Evolutionary conservation across 768 basidiomycete species (phyloP).

Genomic region (Lactarius indigo): DNA sequence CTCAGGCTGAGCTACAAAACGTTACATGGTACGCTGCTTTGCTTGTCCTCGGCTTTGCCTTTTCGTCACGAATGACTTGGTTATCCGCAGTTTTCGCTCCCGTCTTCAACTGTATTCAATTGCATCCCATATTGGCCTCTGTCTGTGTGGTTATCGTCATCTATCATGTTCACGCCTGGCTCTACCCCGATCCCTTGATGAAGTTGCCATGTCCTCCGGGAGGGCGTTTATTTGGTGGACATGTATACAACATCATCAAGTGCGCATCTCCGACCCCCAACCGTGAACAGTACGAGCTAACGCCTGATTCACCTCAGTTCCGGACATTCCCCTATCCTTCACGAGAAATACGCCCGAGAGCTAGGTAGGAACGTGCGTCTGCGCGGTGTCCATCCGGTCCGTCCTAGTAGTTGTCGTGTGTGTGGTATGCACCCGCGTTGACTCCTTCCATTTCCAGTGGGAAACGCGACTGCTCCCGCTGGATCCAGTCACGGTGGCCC

Average conservation of each 20-base stretch:
- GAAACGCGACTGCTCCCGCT: conserved; percentile 76
- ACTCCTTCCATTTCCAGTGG: conserved; percentile 45
- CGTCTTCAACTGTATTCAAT: conserved; percentile 9
- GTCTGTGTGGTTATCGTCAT: conserved; percentile 1
- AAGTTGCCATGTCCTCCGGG: conserved; percentile 18
- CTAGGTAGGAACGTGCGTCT: conserved; percentile 72
- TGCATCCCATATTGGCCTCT: conserved; percentile 8
- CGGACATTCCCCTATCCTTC: conserved; percentile 10
- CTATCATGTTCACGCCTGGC: conserved; percentile 11
- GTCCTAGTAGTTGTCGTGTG: conserved; percentile 35
- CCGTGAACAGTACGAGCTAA: neutral
- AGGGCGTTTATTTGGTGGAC: conserved; percentile 14
- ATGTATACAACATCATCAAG: conserved; percentile 6
- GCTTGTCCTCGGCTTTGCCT: neutral
- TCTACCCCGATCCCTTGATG: conserved; percentile 21
- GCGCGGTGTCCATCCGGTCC: conserved; percentile 62
- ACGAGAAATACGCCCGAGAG: conserved; percentile 44
- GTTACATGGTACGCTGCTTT: neutral
- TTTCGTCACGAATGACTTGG: neutral
- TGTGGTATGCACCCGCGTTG: neutral
- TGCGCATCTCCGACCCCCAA: neutral
- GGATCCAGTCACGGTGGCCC: conserved; percentile 69
- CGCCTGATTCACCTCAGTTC: conserved; percentile 10
- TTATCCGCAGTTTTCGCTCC: neutral
- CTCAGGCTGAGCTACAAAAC: neutral